Evolutionary conservation across 495 filamentous ascomycete genomes (phyloP).

Genomic region (Lichina pygmaea): DNA sequence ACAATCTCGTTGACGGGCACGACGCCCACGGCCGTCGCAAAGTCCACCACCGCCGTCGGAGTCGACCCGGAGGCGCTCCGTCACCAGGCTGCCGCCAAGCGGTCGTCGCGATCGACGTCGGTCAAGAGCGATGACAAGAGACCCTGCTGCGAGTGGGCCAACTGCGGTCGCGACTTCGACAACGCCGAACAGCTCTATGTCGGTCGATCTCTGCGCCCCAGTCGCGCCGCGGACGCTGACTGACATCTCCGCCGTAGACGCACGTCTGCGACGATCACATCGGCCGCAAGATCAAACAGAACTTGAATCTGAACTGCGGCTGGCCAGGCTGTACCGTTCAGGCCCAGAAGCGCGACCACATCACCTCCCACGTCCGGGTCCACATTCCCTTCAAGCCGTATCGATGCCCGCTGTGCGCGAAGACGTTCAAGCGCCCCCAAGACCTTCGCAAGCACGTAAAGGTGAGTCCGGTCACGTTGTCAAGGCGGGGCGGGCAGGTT

Average conservation of each 20-base stretch:
- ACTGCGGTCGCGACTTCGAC: too few relatives aligned
- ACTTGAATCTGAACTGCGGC: constrained; percentile 87
- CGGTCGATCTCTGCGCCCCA: too few relatives aligned
- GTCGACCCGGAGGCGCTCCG: too few relatives aligned
- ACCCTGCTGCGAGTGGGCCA: too few relatives aligned
- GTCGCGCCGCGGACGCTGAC: too few relatives aligned
- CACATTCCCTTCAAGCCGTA: constrained; percentile 96
- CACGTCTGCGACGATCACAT: constrained; percentile 98
- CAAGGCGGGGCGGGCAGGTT: background rate
- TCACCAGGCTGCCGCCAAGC: too few relatives aligned
- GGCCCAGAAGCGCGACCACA: constrained; percentile 97
- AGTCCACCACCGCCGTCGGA: too few relatives aligned
- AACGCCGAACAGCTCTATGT: too few relatives aligned
- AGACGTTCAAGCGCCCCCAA: constrained; percentile 97
- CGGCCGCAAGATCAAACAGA: constrained; percentile 96
- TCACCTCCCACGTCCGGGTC: constrained; percentile 96
- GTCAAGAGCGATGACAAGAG: too few relatives aligned
- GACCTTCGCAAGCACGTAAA: constrained; percentile 99
- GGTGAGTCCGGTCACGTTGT: constrained; percentile 10
- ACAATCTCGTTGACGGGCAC: too few relatives aligned
- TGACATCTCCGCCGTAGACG: constrained; percentile 26
- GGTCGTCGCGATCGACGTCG: too few relatives aligned
- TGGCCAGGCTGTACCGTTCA: constrained; percentile 93
- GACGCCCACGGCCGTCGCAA: too few relatives aligned
- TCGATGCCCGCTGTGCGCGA: constrained; percentile 94